A percentile compares a stretch with the other conserved stretches of the same genome.
Conservation (phyloP, 805 yeast genomes). For the Candida taoyuanica region DNA sequence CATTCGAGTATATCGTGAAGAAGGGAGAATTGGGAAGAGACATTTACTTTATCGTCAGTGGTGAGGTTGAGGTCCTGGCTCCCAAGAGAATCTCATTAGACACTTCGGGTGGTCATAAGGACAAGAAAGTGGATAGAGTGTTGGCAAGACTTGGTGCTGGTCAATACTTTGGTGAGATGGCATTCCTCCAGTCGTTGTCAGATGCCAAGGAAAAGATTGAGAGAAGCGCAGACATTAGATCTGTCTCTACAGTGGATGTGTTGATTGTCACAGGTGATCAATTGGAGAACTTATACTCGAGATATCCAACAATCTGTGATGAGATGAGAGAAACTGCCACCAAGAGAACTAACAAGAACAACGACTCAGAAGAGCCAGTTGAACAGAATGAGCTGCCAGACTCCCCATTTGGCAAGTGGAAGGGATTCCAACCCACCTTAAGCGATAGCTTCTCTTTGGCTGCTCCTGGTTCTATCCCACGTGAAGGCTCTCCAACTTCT, state of each 20-base stretch:
- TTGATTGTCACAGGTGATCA: conserved; percentile 54
- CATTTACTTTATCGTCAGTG: conserved; percentile 60
- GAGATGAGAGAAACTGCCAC: conserved; percentile 60
- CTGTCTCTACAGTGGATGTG: conserved; percentile 56
- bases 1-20: conserved; percentile 56
- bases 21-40: conserved; percentile 60
- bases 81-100: conserved; percentile 27
- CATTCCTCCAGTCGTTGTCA: conserved; percentile 49
- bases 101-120: conserved; percentile 16
- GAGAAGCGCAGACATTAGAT: conserved; percentile 61
- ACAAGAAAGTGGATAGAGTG: conserved; percentile 33
- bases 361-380: conserved; percentile 8
- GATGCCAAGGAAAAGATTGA: conserved; percentile 23
- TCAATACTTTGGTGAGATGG: conserved; percentile 74
- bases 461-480: neutral
- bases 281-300: conserved; percentile 47
- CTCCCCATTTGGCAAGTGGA: conserved; percentile 25
- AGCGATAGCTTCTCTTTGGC: conserved; percentile 3
- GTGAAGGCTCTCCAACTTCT: conserved; percentile 8
- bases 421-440: conserved; percentile 18
- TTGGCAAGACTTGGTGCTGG: conserved; percentile 59
- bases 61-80: conserved; percentile 65
- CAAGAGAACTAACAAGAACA: conserved; percentile 38
- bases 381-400: conserved; percentile 3
- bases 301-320: conserved; percentile 54